Evolutionary conservation across 2,329 filamentous ascomycete species (phyloP).

Genomic region (Botrytis hyacinthi): DNA sequence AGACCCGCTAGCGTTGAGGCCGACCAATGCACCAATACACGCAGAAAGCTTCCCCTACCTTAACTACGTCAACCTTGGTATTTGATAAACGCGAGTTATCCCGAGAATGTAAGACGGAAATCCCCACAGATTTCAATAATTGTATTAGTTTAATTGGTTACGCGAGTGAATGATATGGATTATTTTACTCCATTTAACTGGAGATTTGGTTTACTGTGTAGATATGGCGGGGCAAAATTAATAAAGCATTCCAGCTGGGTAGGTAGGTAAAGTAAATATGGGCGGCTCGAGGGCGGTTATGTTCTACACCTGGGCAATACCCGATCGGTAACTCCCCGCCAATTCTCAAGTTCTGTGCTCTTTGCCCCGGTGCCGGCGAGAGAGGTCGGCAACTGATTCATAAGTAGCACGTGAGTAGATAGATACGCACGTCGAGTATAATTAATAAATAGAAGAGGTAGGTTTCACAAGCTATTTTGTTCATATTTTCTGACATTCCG

Average conservation of each 20-base stretch:
- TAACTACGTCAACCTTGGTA: slow-evolving; percentile 7
- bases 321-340: not conserved
- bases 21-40: slow-evolving; percentile 10
- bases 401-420: not conserved
- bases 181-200: not conserved
- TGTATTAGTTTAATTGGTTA: not conserved
- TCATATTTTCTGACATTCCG: not conserved
- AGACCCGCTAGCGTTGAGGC: slow-evolving; percentile 12
- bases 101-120: slow-evolving; percentile 17
- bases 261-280: not conserved
- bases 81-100: slow-evolving; percentile 11
- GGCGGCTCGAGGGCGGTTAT: not conserved
- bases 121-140: not conserved
- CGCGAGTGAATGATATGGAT: not conserved
- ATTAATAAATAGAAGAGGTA: not conserved
- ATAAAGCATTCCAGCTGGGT: not conserved
- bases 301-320: not conserved
- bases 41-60: not conserved
- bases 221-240: not conserved
- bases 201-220: not conserved
- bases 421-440: not conserved
- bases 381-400: not conserved
- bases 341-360: not conserved
- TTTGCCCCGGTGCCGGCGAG: not conserved
- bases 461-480: not conserved